A percentile compares a stretch with the other conserved stretches of the same genome.
phyloP scores from a whole-genome alignment of 140 eudicot genomes.

The Stevia rebaudiana region DNA sequence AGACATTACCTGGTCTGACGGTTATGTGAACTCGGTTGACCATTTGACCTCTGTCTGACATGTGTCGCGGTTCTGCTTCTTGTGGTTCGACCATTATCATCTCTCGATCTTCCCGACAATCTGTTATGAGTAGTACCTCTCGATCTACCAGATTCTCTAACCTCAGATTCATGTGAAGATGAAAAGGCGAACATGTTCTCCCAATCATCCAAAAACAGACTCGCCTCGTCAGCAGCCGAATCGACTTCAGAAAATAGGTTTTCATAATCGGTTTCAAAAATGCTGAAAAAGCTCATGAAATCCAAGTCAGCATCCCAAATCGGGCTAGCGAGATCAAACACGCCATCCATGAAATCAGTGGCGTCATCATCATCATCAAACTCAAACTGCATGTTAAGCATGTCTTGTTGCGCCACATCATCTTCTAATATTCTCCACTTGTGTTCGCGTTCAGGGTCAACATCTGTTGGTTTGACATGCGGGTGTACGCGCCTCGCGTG shows the following conservation, averaged over 20 bases:
- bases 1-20: slow-evolving; percentile 10
- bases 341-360: slow-evolving; percentile 4
- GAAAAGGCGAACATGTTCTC: neutral
- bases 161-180: neutral
- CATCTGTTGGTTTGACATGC: slow-evolving; percentile 40
- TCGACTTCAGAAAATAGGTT: slow-evolving; percentile 7
- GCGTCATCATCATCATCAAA: slow-evolving; percentile 6
- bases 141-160: neutral
- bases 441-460: slow-evolving; percentile 37
- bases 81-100: neutral
- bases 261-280: neutral
- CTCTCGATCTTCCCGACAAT: neutral
- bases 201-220: slow-evolving; percentile 11
- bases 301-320: slow-evolving; percentile 14
- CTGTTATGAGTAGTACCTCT: slow-evolving; percentile 1
- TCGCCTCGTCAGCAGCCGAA: neutral
- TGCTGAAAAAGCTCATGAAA: neutral
- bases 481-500: slow-evolving; percentile 55
- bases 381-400: slow-evolving; percentile 34
- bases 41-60: slow-evolving; percentile 13
- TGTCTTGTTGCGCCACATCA: slow-evolving; percentile 42
- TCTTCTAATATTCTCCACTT: slow-evolving; percentile 46
- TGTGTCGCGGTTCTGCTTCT: slow-evolving; percentile 12
- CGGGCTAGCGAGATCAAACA: slow-evolving; percentile 18
- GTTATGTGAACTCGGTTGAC: slow-evolving; percentile 18